Base-by-base conservation (phyloP, 2,329 filamentous ascomycete species). In the Exophiala xenobiotica region DNA sequence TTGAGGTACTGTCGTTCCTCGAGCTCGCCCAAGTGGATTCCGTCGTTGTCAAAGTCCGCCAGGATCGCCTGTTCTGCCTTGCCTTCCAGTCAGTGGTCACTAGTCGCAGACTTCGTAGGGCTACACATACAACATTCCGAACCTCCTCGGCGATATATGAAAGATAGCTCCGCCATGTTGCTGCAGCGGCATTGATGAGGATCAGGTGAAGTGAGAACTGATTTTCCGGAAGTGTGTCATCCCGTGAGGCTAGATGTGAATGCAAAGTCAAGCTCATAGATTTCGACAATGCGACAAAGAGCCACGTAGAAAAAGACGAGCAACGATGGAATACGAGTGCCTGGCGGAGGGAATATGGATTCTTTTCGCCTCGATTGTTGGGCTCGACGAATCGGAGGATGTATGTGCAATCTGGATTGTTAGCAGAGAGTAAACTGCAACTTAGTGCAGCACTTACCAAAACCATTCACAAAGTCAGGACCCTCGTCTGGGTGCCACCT, bases 291-390 rank as follows among this genome's bases (percentile, higher is more conserved):
- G 59, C 35, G 9, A 62, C 39, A 31, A 59, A 45, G 7, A 59
- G 31, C 56, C 56, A 62, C 1, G 54, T 54, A n/a, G 51, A 51
- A 11, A 43, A 24, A 14, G 24, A 8, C 5, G 44, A 37, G 29
- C 41, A 53, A 27, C 47, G 59, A 31, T 63, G 56, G 31, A 59
- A 59, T 1, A 63, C 45, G 3, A 51, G 57, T 11, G 42, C 53
- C 26, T 63, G 61, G 8, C 61, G 53, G 8, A 58, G 26, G 1
- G 61, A 61, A 57, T 58, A 63, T 33, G 57, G 27, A 7, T 16
- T 37, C 7, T 49, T 5, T n/a, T 12, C n/a, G 6, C n/a, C 19
- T 23, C 57, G 50, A n/a, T 48, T 18, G 22, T 61, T 59, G 5
- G 53, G 14, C n/a, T 61, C 53, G 7, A 59, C 49, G 20, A 49